Percentiles rank a stretch among this genome's conserved stretches.
Conservation (phyloP, 768 basidiomycete species). For the Glaciozyma martinii region DNA sequence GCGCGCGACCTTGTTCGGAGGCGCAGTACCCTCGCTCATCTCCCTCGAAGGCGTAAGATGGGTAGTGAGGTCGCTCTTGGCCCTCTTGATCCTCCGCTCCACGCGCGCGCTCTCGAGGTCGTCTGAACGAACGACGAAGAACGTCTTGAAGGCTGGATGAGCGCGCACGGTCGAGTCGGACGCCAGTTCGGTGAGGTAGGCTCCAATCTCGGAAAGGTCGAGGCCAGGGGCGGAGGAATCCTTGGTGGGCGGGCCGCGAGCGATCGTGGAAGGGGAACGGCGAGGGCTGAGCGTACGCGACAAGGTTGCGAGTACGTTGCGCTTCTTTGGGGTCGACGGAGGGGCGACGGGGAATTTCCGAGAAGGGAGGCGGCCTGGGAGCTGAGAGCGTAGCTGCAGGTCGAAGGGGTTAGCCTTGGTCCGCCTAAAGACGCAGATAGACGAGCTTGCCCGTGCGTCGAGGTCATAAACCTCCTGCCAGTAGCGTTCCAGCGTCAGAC, state of each 20-base stretch:
- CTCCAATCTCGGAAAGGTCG: constrained; percentile 50
- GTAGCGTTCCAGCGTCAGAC: constrained; percentile 74
- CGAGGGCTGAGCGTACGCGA: constrained; percentile 28
- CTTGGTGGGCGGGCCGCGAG: constrained; percentile 46
- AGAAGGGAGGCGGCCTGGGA: constrained; percentile 53
- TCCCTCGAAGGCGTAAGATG: background rate
- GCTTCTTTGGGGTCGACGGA: constrained; percentile 9
- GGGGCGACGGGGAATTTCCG: constrained; percentile 30
- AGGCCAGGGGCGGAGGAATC: constrained; percentile 39
- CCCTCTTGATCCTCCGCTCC: constrained; percentile 78
- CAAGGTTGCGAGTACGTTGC: constrained; percentile 27
- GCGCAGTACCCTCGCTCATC: no score
- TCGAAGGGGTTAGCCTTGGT: background rate
- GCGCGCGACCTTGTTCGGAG: no score
- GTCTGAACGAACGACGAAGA: constrained; percentile 74
- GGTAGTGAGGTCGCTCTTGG: constrained; percentile 55
- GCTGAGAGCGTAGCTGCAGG: constrained; percentile 49
- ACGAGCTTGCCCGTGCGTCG: constrained; percentile 50
- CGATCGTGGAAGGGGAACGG: constrained; percentile 39
- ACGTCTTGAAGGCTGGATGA: constrained; percentile 68
- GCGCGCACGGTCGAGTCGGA: constrained; percentile 57
- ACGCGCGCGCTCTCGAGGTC: constrained; percentile 79
- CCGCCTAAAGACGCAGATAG: background rate
- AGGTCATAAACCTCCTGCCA: constrained; percentile 68
- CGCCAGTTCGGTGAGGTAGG: constrained; percentile 69